A percentile compares a stretch with the other conserved stretches of the same genome.
phyloP scores from a whole-genome alignment of 139 green algal species.

The Chlamydomonas sphaeroides region DNA sequence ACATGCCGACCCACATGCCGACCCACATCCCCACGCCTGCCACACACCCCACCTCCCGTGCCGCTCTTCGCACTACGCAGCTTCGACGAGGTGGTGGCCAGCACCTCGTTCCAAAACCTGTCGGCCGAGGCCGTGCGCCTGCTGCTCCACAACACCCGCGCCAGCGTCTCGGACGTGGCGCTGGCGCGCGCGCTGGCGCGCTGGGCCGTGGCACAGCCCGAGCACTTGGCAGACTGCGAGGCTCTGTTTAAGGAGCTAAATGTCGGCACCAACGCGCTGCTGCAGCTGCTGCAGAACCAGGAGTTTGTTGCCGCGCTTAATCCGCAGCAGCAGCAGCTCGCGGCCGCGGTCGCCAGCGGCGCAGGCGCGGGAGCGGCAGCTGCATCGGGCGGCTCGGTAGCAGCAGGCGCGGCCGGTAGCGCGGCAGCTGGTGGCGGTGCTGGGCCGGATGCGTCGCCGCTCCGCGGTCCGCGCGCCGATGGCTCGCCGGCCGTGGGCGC shows the following conservation, averaged over 20 bases:
- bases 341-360: neutral
- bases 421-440: too few species aligned
- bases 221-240: conserved; percentile 31
- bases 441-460: too few species aligned
- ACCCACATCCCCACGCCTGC: too few species aligned
- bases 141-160: neutral
- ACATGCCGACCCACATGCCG: too few species aligned
- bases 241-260: conserved; percentile 35
- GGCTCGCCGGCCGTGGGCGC: too few species aligned
- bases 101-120: neutral
- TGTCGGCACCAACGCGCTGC: conserved; percentile 12
- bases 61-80: too few species aligned
- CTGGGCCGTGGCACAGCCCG: conserved; percentile 18
- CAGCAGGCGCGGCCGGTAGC: too few species aligned
- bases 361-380: too few species aligned
- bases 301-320: conserved; percentile 14
- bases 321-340: neutral
- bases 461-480: too few species aligned
- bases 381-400: too few species aligned
- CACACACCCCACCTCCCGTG: too few species aligned
- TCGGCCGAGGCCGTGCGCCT: conserved; percentile 5
- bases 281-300: conserved; percentile 35
- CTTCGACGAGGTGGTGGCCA: conserved; percentile 17
- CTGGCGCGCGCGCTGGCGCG: conserved; percentile 23
- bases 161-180: neutral